These are phyloP conservation scores for Morella rubra DNA, from an alignment of 306 rosid species.

Conservation along the genomic window DNA sequence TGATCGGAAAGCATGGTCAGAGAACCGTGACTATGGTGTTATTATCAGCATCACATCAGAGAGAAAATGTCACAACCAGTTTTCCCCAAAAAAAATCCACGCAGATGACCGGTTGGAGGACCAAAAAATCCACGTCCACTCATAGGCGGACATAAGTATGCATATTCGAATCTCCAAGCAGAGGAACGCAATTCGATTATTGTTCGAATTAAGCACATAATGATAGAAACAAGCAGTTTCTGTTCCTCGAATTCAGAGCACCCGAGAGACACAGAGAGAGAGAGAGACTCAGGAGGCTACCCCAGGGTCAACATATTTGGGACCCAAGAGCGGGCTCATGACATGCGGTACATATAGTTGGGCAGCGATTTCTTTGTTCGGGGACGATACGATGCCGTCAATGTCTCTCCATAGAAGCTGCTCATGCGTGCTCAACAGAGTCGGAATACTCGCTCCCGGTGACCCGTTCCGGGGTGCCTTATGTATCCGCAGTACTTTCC, in stretches of 20 bases:
- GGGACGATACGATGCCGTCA: conserved; percentile 44
- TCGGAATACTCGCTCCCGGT: conserved; percentile 30
- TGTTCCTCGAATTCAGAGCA: neutral
- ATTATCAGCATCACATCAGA: neutral
- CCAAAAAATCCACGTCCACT: neutral
- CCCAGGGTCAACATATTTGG: conserved; percentile 76
- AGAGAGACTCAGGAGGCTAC: conserved; percentile 35
- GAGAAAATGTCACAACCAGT: conserved; percentile 6
- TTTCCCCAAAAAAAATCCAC: neutral
- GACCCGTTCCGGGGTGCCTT: conserved; percentile 52
- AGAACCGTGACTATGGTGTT: conserved; percentile 16
- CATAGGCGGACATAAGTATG: too few species aligned
- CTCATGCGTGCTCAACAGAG: conserved; percentile 56
- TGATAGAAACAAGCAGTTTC: neutral
- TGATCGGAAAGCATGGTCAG: conserved; percentile 24
- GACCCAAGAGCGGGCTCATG: conserved; percentile 80
- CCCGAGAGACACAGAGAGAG: neutral
- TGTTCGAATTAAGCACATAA: neutral
- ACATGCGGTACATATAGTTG: conserved; percentile 56
- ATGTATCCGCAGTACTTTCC: conserved; percentile 81
- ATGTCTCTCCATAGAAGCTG: conserved; percentile 66
- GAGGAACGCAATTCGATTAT: neutral
- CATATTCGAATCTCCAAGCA: too few species aligned
- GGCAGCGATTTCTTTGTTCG: conserved; percentile 52
- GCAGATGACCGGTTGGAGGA: neutral